Evolutionary conservation across 1,139 yeast genomes (phyloP), one percentile per base, ranked within the genome.

Genomic region (Scheffersomyces cryptocercus): DNA sequence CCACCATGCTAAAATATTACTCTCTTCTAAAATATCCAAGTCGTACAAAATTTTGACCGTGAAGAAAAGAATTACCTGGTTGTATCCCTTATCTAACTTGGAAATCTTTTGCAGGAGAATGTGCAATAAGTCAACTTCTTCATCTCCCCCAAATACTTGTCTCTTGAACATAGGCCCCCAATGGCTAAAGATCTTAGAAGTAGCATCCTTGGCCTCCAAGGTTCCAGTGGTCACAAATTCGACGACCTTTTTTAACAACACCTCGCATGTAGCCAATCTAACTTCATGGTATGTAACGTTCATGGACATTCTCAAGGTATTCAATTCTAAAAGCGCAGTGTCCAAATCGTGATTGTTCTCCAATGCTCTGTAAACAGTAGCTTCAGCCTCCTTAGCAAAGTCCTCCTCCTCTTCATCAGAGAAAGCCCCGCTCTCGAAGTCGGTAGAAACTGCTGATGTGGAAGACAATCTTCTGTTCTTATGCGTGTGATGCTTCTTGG

Each of bases 291-390:
- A 93, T 0, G 95, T 79, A 11, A 90, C 98, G 62, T 93, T 90
- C 93, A 91, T 86, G 53, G 97, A 88, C 99, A 95, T 93, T 67
- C 98, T 81, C 58, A 95, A 75, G 0, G 99, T 93, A 61, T 91
- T 91, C 58, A 93, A 78, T 66, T 93, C 99, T 51, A 95, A 72
- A 53, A 89, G 71, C 0, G 99, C 97, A 10, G 96, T 91, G 59
- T 93, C 98, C 48, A 89, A 76, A 57, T 88, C 95, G 65, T 93
- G 99, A 60, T 89, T 87, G 59, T 91, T 87, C 53, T 87, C 93
- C 63, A 93, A 79, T 0, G 99, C 95, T 59, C 99, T 79, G 53
- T 85, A 88, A 34, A 93, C 88, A 0, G 98, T 90, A n/a, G 95
- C 97, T 46, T 85, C 74, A 13, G 97, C 99, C 70, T 95, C 99